Evolutionary conservation across 495 filamentous ascomycete genomes (phyloP).

Genomic region (Eremomyces bilateralis): DNA sequence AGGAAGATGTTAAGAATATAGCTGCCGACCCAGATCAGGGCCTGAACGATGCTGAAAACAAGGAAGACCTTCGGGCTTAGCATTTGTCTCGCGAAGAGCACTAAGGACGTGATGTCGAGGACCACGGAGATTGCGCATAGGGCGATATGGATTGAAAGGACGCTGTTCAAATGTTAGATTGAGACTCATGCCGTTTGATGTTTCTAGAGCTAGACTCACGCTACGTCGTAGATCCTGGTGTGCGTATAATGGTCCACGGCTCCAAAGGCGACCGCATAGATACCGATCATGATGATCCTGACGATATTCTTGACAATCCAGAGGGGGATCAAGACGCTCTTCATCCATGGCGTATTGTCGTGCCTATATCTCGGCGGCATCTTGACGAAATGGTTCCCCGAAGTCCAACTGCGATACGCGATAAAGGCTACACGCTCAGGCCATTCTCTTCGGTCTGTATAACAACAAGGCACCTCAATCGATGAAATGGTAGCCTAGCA

Average conservation of each 20-base stretch:
- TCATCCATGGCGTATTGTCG: slow-evolving; percentile 10
- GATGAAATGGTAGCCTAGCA: no score
- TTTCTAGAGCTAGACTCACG: slow-evolving; percentile 2
- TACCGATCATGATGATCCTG: slow-evolving; percentile 9
- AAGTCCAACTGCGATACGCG: no score
- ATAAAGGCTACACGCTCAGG: no score
- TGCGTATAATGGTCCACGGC: not conserved
- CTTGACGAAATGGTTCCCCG: no score
- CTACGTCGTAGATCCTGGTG: not conserved
- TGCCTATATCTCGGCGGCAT: no score
- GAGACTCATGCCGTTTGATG: not conserved
- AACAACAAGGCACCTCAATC: no score
- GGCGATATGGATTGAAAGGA: slow-evolving; percentile 9
- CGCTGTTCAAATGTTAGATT: slow-evolving; percentile 2
- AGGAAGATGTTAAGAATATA: slow-evolving; percentile 7
- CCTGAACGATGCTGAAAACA: slow-evolving; percentile 10
- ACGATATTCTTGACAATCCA: slow-evolving; percentile 8
- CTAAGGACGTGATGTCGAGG: slow-evolving; percentile 11
- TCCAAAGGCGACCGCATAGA: slow-evolving; percentile 6
- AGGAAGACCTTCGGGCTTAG: slow-evolving; percentile 11
- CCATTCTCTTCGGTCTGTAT: no score
- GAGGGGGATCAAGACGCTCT: slow-evolving; percentile 13
- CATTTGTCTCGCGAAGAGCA: slow-evolving; percentile 8
- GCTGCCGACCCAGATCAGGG: slow-evolving; percentile 9
- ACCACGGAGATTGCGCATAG: slow-evolving; percentile 10